Conservation (phyloP, 768 basidiomycete genomes). For the Pleurotus pulmonarius region DNA sequence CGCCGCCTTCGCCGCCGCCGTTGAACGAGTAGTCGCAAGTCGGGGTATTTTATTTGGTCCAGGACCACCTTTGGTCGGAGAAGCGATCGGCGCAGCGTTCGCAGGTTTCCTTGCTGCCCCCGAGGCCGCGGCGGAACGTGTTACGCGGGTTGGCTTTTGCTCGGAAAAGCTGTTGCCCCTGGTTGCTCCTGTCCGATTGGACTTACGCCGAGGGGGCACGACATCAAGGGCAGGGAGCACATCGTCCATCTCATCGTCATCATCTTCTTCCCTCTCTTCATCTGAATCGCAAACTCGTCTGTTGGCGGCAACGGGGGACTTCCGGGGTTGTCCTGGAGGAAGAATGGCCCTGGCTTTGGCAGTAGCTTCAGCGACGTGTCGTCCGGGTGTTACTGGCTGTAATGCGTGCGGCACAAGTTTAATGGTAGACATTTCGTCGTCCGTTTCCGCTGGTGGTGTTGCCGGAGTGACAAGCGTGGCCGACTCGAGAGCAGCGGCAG, state of each 20-base stretch:
- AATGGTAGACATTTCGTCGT: constrained; percentile 44
- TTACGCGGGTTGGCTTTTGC: constrained; percentile 69
- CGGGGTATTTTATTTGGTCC: constrained; percentile 69
- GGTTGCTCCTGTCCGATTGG: constrained; percentile 32
- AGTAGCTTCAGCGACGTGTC: constrained; percentile 66
- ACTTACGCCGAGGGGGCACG: constrained; percentile 40
- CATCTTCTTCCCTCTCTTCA: constrained; percentile 49
- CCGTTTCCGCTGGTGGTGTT: constrained; percentile 76
- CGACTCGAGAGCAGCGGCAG: constrained; percentile 29
- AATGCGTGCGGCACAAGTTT: constrained; percentile 27
- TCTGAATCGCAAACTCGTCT: constrained; percentile 55
- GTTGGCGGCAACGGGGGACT: constrained; percentile 67
- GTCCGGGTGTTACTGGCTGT: constrained; percentile 80
- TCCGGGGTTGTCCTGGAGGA: constrained; percentile 82
- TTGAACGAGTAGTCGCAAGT: constrained; percentile 49
- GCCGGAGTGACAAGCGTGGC: constrained; percentile 63
- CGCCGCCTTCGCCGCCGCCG: constrained; percentile 43
- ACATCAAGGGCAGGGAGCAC: constrained; percentile 59
- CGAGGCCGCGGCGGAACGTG: constrained; percentile 62
- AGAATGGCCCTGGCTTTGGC: constrained; percentile 69
- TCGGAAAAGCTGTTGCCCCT: constrained; percentile 61
- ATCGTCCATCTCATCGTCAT: constrained; percentile 63
- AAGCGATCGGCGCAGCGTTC: constrained; percentile 30
- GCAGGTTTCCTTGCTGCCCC: constrained; percentile 53
- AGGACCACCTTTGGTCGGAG: constrained; percentile 43